Evolutionary conservation across 2,329 filamentous ascomycete species (phyloP).

Genomic region (Lasiodiplodia sp.): DNA sequence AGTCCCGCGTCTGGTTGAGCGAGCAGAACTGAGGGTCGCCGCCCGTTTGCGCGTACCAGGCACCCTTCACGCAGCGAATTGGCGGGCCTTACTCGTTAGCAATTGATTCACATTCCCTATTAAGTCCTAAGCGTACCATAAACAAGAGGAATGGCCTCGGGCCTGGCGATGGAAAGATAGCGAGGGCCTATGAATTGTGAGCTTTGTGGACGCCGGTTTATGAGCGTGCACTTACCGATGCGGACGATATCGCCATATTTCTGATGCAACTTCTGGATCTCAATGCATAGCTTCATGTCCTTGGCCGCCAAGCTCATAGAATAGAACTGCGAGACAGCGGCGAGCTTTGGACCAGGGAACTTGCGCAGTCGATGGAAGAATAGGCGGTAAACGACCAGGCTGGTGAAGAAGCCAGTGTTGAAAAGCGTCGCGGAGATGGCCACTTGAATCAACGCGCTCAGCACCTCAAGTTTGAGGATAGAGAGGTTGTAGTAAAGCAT

Average conservation of each 20-base stretch:
- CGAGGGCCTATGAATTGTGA: slow-evolving; percentile 36
- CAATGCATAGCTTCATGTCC: slow-evolving; percentile 16
- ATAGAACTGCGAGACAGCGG: slow-evolving; percentile 21
- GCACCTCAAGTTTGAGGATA: background rate
- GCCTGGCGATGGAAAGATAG: slow-evolving; percentile 2
- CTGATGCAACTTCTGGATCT: slow-evolving; percentile 25
- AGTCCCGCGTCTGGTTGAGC: slow-evolving; percentile 37
- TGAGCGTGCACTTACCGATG: slow-evolving; percentile 36
- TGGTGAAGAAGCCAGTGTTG: slow-evolving; percentile 40
- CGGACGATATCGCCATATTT: slow-evolving; percentile 30
- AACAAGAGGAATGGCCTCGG: background rate
- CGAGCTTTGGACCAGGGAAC: slow-evolving; percentile 22
- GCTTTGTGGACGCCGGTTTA: slow-evolving; percentile 38
- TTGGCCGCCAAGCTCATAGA: slow-evolving; percentile 10
- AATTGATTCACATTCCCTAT: background rate
- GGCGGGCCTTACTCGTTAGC: slow-evolving; percentile 37
- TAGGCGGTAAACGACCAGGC: slow-evolving; percentile 43
- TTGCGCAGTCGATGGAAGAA: slow-evolving; percentile 51
- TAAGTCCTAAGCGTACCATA: background rate
- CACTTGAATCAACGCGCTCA: background rate
- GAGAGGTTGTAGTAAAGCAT: background rate
- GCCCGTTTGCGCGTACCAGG: slow-evolving; percentile 10
- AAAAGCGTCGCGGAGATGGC: background rate
- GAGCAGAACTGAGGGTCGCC: slow-evolving; percentile 38
- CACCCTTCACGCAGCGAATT: slow-evolving; percentile 46